phyloP scores from a whole-genome alignment of 106 monocot species.

The Chionographis japonica region DNA sequence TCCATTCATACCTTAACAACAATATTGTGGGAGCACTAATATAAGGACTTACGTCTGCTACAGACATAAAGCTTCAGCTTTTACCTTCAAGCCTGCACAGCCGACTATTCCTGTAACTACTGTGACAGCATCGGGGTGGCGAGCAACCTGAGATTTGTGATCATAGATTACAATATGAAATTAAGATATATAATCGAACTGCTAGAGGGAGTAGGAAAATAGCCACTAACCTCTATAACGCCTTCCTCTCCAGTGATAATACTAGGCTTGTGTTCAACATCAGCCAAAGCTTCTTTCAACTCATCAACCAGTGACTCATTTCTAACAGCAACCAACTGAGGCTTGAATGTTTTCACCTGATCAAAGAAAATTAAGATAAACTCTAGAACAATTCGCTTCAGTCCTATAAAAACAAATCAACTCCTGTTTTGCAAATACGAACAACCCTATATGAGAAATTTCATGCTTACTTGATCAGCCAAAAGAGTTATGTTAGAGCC shows the following conservation, averaged over 20 bases:
- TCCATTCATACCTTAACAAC: no score
- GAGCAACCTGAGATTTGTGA: constrained; percentile 66
- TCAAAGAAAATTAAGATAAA: constrained; percentile 1
- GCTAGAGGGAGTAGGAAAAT: background rate
- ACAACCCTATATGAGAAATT: no score
- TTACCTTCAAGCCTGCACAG: constrained; percentile 96
- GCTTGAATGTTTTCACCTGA: constrained; percentile 86
- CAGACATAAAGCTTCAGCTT: background rate
- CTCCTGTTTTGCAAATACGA: background rate
- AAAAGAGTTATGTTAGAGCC: constrained; percentile 94
- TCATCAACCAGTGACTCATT: constrained; percentile 71
- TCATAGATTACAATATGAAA: background rate
- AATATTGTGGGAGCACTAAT: background rate
- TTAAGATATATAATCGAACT: background rate
- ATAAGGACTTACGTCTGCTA: background rate
- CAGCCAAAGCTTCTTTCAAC: constrained; percentile 87
- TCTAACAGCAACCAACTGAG: constrained; percentile 81
- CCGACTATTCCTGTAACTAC: constrained; percentile 99
- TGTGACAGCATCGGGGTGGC: constrained; percentile 87
- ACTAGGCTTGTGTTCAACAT: constrained; percentile 75
- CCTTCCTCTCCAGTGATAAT: constrained; percentile 96
- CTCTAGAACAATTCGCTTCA: background rate
- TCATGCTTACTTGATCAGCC: constrained; percentile 71
- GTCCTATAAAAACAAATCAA: background rate
- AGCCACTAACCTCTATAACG: constrained; percentile 58